phyloP scores from a whole-genome alignment of 2,329 filamentous ascomycete genomes.

The Lasiodiplodia gonubiensis region DNA sequence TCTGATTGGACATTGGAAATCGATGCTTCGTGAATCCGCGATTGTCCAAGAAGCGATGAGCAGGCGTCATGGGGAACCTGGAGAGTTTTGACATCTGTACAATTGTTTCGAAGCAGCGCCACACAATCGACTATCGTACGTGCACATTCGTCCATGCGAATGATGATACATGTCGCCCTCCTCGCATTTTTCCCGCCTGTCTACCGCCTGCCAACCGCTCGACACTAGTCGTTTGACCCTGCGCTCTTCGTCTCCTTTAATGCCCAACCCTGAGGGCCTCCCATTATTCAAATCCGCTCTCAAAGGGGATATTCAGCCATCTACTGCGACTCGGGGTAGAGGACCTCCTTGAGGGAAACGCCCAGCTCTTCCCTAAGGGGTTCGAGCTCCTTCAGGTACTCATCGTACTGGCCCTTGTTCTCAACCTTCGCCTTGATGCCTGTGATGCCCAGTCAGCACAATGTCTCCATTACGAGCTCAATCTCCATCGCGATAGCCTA shows the following conservation, averaged over 20 bases:
- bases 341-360: constrained; percentile 86
- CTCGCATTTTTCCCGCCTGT: constrained; percentile 3
- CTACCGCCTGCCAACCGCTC: constrained; percentile 16
- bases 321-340: constrained; percentile 69
- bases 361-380: constrained; percentile 91
- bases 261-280: constrained; percentile 6
- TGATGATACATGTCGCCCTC: constrained; percentile 29
- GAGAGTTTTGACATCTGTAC: constrained; percentile 25
- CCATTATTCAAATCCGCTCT: constrained; percentile 17
- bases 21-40: not conserved
- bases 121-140: constrained; percentile 26
- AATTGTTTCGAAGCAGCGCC: constrained; percentile 26
- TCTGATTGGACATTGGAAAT: not conserved
- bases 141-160: constrained; percentile 18
- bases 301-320: not conserved
- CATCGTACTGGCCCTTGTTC: constrained; percentile 95
- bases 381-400: constrained; percentile 94
- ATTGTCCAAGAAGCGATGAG: not conserved
- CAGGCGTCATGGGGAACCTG: not conserved
- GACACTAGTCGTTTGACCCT: constrained; percentile 8
- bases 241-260: constrained; percentile 12
- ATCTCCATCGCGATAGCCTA: not conserved
- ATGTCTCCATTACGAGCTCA: not conserved
- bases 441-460: constrained; percentile 45
- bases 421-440: constrained; percentile 99